A percentile compares a stretch with the other conserved stretches of the same genome.
phyloP scores from a whole-genome alignment of 2,329 filamentous ascomycete species.

The Aspergillus quadricinctus region DNA sequence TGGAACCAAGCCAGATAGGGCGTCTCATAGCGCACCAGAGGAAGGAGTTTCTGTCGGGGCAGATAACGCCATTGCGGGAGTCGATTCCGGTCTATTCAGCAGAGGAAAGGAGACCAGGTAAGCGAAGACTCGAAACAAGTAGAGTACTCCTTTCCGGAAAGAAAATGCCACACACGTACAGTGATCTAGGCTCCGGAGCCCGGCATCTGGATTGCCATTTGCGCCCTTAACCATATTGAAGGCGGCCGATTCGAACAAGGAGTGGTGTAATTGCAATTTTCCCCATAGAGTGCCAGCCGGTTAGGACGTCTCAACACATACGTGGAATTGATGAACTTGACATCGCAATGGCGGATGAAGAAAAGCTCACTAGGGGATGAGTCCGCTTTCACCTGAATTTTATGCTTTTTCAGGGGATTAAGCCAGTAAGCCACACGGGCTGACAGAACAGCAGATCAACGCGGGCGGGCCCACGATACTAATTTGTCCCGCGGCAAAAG shows the following conservation, averaged over 20 bases:
- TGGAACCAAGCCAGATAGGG: conserved; percentile 88
- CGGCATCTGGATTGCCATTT: conserved; percentile 53
- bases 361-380: background rate
- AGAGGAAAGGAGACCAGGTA: conserved; percentile 10
- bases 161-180: conserved; percentile 43
- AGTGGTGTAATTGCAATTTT: conserved; percentile 11
- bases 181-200: conserved; percentile 73
- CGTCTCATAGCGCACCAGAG: conserved; percentile 89
- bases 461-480: background rate
- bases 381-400: background rate
- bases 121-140: background rate
- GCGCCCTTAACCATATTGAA: conserved; percentile 36
- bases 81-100: conserved; percentile 65
- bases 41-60: conserved; percentile 75
- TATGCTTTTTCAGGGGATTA: background rate
- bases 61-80: conserved; percentile 86
- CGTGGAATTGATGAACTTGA: background rate
- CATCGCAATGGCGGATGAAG: background rate
- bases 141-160: background rate
- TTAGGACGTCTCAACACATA: background rate
- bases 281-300: conserved; percentile 19
- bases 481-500: background rate
- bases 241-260: conserved; percentile 15
- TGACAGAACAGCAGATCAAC: background rate
- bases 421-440: background rate